Percentiles rank a stretch among this genome's conserved stretches.
phyloP scores from a whole-genome alignment of 768 basidiomycete species.

The Lactarius quietus region DNA sequence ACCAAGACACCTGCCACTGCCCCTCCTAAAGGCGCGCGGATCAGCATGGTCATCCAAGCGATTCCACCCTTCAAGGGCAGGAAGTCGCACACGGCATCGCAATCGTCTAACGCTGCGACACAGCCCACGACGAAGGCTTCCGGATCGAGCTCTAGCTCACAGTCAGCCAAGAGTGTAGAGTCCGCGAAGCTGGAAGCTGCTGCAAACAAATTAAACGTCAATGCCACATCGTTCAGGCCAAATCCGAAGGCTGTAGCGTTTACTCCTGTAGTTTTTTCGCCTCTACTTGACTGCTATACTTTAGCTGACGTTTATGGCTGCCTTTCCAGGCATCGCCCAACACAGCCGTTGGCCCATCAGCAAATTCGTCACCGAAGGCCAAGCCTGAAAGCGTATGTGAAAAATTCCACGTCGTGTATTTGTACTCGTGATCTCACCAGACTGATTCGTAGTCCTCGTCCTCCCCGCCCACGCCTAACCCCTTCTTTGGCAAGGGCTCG shows the following conservation, averaged over 20 bases:
- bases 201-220: conserved; percentile 73
- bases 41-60: conserved; percentile 77
- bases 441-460: conserved; percentile 7
- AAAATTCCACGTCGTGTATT: neutral
- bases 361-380: conserved; percentile 26
- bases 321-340: conserved; percentile 32
- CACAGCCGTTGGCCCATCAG: conserved; percentile 27
- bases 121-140: conserved; percentile 31
- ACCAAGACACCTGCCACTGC: conserved; percentile 11
- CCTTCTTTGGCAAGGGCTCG: conserved; percentile 83
- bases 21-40: conserved; percentile 29
- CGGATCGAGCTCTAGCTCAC: conserved; percentile 27
- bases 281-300: neutral
- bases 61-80: conserved; percentile 89
- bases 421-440: neutral
- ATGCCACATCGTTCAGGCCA: conserved; percentile 89
- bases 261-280: conserved; percentile 51
- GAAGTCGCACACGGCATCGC: conserved; percentile 29
- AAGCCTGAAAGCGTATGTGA: conserved; percentile 29
- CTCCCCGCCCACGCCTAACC: conserved; percentile 57
- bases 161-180: conserved; percentile 27
- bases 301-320: conserved; percentile 14
- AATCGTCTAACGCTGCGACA: conserved; percentile 34
- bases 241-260: conserved; percentile 77
- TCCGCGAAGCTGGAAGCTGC: conserved; percentile 49